These are phyloP conservation scores for Pneumocystis sp. DNA, from an alignment of 1,139 yeast species.

Conservation along the genomic window DNA sequence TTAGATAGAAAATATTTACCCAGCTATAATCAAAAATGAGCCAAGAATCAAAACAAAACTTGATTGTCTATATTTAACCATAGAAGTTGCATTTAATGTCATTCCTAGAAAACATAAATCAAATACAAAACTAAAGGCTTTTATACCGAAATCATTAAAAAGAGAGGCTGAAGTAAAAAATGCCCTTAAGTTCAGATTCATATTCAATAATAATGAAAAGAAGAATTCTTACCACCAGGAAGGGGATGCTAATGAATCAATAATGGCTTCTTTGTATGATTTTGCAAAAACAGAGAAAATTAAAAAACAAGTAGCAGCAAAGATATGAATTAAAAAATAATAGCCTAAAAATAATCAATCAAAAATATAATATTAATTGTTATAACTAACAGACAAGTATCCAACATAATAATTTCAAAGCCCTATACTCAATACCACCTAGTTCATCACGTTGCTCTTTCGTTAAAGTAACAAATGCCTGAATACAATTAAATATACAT, in stretches of 20 bases:
- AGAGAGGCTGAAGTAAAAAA: conserved; percentile 64
- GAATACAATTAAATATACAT: neutral
- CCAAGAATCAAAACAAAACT: conserved; percentile 9
- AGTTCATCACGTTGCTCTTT: conserved; percentile 79
- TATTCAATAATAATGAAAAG: neutral
- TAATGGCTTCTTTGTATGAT: conserved; percentile 27
- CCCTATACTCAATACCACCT: conserved; percentile 93
- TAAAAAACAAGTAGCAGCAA: conserved; percentile 39
- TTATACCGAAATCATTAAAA: conserved; percentile 66
- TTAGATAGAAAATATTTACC: neutral
- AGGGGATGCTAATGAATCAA: conserved; percentile 42
- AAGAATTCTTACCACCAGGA: conserved; percentile 48
- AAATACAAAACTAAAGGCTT: conserved; percentile 29
- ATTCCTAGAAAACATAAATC: conserved; percentile 22
- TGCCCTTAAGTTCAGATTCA: conserved; percentile 36
- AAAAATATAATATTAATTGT: conserved; percentile 20
- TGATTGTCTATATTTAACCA: conserved; percentile 8
- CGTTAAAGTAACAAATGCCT: conserved; percentile 57
- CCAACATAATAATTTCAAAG: conserved; percentile 59
- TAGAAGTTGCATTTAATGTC: conserved; percentile 8
- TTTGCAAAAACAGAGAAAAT: conserved; percentile 45
- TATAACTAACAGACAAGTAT: conserved; percentile 31
- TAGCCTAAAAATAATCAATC: conserved; percentile 18
- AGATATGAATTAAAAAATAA: conserved; percentile 59
- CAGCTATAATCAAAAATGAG: conserved; percentile 11